Percentiles rank a stretch among this genome's conserved stretches.
Conservation (phyloP, 495 filamentous ascomycete species). For the Cetradonia linearis region DNA sequence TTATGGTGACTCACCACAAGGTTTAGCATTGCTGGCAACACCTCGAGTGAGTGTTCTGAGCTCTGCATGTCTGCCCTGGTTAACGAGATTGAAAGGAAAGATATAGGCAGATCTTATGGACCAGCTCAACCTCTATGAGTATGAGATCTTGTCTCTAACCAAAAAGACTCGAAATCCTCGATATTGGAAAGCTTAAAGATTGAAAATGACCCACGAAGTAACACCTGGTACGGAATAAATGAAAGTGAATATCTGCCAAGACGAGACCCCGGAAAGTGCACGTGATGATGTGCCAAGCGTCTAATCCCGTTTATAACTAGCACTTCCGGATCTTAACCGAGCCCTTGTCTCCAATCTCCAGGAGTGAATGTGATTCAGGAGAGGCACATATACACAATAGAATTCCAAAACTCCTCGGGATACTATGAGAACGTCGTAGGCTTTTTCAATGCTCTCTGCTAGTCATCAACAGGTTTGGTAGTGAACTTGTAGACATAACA, state of each 20-base stretch:
- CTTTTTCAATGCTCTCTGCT: too few species aligned
- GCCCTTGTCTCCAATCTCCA: neutral
- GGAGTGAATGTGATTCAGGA: conserved; percentile 7
- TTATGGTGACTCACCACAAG: conserved; percentile 32
- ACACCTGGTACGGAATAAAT: neutral
- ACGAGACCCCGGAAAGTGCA: neutral
- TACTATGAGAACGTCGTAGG: neutral
- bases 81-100: neutral
- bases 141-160: too few species aligned
- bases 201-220: neutral
- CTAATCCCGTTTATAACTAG: neutral
- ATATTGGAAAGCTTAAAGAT: neutral
- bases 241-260: neutral
- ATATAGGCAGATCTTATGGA: neutral
- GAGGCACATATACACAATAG: conserved; percentile 24
- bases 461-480: neutral
- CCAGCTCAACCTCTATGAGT: too few species aligned
- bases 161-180: too few species aligned
- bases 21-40: conserved; percentile 37
- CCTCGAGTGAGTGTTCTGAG: conserved; percentile 36
- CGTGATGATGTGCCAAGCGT: neutral
- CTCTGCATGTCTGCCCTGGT: conserved; percentile 30
- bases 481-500: neutral
- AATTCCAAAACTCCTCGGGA: neutral
- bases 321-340: neutral